These are phyloP conservation scores for Solanum raphanifolium DNA, from an alignment of 257 asterid species.

Conservation along the genomic window DNA sequence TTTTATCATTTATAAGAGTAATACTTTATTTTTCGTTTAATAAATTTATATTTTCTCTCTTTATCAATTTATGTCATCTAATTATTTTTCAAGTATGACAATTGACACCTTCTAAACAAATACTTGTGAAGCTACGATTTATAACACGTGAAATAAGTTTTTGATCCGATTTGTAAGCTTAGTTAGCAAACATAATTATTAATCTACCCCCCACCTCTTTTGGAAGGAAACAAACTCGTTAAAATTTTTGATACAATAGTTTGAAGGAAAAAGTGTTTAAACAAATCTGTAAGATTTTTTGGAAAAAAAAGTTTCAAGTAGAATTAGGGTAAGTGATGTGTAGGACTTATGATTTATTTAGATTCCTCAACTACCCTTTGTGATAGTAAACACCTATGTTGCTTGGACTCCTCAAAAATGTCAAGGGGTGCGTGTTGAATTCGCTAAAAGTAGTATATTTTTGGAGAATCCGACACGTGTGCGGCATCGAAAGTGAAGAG, in stretches of 20 bases:
- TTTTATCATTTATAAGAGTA: not conserved
- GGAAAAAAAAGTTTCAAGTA: rapidly evolving
- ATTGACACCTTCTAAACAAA: not conserved
- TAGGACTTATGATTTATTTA: not conserved
- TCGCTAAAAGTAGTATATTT: too few relatives aligned
- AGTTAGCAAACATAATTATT: too few relatives aligned
- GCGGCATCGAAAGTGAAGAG: too few relatives aligned
- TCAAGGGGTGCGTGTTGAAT: too few relatives aligned
- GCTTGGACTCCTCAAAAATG: too few relatives aligned
- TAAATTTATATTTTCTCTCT: not conserved
- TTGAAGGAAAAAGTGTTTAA: not conserved
- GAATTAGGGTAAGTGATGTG: not conserved
- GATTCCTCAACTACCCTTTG: not conserved
- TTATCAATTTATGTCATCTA: not conserved
- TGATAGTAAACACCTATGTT: not conserved
- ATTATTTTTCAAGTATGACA: not conserved
- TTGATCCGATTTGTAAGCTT: not conserved
- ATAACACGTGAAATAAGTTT: not conserved
- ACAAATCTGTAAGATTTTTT: not conserved
- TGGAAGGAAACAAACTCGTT: not conserved
- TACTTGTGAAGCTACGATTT: not conserved
- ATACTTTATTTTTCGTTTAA: not conserved
- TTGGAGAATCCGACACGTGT: too few relatives aligned
- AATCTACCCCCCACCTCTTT: not conserved
- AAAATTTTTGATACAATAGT: not conserved